A percentile compares a stretch with the other conserved stretches of the same genome.
These are phyloP conservation scores for Aspergillus aculeatus DNA, from an alignment of 2,329 filamentous ascomycete species.

Conservation along the genomic window DNA sequence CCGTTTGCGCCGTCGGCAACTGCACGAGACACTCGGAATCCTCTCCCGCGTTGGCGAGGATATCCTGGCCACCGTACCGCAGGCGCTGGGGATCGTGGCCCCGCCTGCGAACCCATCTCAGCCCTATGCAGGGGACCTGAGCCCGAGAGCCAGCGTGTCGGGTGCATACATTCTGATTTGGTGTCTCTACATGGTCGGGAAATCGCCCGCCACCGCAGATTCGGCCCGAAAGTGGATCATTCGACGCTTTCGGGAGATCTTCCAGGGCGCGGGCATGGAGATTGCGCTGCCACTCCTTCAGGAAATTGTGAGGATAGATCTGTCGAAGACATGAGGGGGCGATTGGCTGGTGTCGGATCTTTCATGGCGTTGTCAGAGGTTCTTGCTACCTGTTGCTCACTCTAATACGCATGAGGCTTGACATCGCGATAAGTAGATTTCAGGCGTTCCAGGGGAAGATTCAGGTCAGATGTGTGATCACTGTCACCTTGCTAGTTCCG, in stretches of 20 bases:
- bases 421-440: too few relatives aligned
- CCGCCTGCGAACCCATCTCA: background rate
- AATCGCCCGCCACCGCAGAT: conserved; percentile 3
- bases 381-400: too few relatives aligned
- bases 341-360: too few relatives aligned
- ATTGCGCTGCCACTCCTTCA: conserved; percentile 16
- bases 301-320: conserved; percentile 14
- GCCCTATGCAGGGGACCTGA: background rate
- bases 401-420: too few relatives aligned
- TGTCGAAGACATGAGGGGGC: too few relatives aligned
- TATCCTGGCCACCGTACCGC: conserved; percentile 23
- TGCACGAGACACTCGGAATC: conserved; percentile 12
- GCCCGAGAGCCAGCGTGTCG: conserved; percentile 7
- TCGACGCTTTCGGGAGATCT: conserved; percentile 12
- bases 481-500: too few relatives aligned
- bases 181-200: conserved; percentile 18
- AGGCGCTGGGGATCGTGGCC: conserved; percentile 18
- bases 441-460: too few relatives aligned
- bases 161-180: conserved; percentile 20
- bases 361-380: too few relatives aligned
- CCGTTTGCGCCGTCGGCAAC: background rate
- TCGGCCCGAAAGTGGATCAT: conserved; percentile 19
- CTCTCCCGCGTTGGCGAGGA: conserved; percentile 17
- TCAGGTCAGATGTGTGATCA: too few relatives aligned
- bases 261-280: conserved; percentile 7